Base-by-base conservation (phyloP, 2,329 filamentous ascomycete species). In the Trichoderma asperellum region DNA sequence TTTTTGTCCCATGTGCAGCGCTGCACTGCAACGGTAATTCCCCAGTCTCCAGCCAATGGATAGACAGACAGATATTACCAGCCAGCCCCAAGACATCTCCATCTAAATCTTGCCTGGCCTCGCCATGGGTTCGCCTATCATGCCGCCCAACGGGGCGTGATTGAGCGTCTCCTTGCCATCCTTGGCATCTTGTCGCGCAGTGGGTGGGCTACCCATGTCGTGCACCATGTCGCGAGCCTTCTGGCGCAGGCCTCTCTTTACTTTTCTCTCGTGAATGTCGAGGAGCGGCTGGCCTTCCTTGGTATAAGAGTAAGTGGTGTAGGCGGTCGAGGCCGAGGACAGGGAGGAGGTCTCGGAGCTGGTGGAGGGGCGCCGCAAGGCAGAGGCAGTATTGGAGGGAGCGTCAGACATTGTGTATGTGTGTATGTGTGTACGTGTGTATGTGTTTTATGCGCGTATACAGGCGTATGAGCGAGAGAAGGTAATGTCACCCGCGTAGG, bases 181-280 rank as follows among this genome's bases (percentile, higher is more conserved):
- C 72, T 75, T 77, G 63, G 73, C 77, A 68, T 79, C 77, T 68
- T 78, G 75, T 58, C 76, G 72, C 34, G 71, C 66, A 14, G 77
- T 79, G 1, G 77, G 77, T 55, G 78, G 78, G 34, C 72, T 75
- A 63, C 78, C 77, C 61, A 79, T 73, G 60, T 79, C 77, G 60
- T 76, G 73, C 35, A 79, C 73, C 62, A 79, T 74, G 57, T 78
- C 77, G 70, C 77, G 77, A 18, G 78, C 77, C 67, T 76, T 76
- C 66, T 79, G 75, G 57, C 77, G 76, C 68, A 78, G 70, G 60
- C 76, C 75, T 57, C 76, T 71, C 37, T 75, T 74, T 7, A 55
- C 59, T 32, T 56, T 64, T 58, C 70, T 53, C 10, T 70, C 61
- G 34, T 68, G 58, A 14, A 63, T 52, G 32, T 66, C 43, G 53